Percentiles rank a stretch among this genome's conserved stretches.
phyloP scores from a whole-genome alignment of 352 stramenopile genomes.

The Globisporangium cederbergense region DNA sequence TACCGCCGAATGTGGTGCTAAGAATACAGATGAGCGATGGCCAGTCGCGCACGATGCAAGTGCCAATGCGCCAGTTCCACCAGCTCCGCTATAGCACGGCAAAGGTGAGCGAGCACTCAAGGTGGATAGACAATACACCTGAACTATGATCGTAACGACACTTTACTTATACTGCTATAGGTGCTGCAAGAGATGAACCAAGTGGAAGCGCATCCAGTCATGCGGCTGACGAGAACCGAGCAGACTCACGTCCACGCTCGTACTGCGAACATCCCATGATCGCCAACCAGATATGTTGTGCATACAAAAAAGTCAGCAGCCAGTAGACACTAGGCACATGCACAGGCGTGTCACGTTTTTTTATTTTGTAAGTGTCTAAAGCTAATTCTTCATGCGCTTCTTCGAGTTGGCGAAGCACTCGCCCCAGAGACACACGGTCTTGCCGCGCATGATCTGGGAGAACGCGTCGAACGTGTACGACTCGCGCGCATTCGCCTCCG shows the following conservation, averaged over 20 bases:
- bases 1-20: conserved; percentile 32
- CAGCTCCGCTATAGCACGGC: conserved; percentile 70
- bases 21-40: conserved; percentile 52
- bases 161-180: conserved; percentile 8
- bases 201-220: conserved; percentile 71
- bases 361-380: conserved; percentile 5
- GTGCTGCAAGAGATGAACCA: conserved; percentile 76
- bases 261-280: neutral
- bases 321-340: neutral
- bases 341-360: neutral
- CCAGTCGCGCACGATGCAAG: conserved; percentile 34
- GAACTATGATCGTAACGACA: neutral
- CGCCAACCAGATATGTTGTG: neutral
- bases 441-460: conserved; percentile 72
- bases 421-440: conserved; percentile 80
- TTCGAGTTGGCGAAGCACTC: conserved; percentile 82
- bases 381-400: conserved; percentile 83
- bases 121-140: neutral
- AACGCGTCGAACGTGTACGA: conserved; percentile 78
- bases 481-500: conserved; percentile 43
- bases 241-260: conserved; percentile 8
- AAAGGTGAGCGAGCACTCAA: conserved; percentile 24
- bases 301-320: neutral
- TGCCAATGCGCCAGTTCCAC: conserved; percentile 67
- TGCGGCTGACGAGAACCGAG: conserved; percentile 57